These are phyloP conservation scores for Stagonosporopsis cucurbitacearum DNA, from an alignment of 2,329 filamentous ascomycete genomes.

Conservation along the genomic window DNA sequence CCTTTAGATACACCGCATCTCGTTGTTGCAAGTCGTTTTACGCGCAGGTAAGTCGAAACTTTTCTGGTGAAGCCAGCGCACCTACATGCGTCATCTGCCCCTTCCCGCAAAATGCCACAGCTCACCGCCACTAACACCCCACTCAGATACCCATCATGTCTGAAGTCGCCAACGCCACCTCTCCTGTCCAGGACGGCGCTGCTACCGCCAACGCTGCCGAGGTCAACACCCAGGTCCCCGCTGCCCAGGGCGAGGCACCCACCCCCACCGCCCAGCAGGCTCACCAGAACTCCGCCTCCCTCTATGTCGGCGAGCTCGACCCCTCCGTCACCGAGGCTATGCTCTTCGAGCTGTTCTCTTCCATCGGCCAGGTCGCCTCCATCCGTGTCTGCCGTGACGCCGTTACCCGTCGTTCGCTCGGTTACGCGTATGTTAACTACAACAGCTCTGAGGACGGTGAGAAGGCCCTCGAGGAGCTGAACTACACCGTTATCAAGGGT, in stretches of 20 bases:
- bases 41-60: slow-evolving; percentile 35
- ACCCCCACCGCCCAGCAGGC: slow-evolving; percentile 76
- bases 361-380: slow-evolving; percentile 97
- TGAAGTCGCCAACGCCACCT: slow-evolving; percentile 56
- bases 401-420: slow-evolving; percentile 96
- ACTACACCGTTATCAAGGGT: slow-evolving; percentile 99
- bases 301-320: slow-evolving; percentile 99
- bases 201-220: slow-evolving; percentile 66
- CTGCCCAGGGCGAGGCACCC: slow-evolving; percentile 69
- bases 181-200: slow-evolving; percentile 72
- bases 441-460: slow-evolving; percentile 96
- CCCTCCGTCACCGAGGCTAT: slow-evolving; percentile 98
- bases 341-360: slow-evolving; percentile 99
- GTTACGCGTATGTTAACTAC: slow-evolving; percentile 99
- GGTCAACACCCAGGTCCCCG: slow-evolving; percentile 76
- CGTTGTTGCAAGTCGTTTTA: slow-evolving; percentile 32
- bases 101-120: slow-evolving; percentile 37
- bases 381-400: slow-evolving; percentile 99
- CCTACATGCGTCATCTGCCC: slow-evolving; percentile 37
- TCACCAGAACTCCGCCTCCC: slow-evolving; percentile 92
- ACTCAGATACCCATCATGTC: slow-evolving; percentile 46
- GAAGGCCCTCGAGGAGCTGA: slow-evolving; percentile 97
- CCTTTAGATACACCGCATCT: slow-evolving; percentile 28
- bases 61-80: slow-evolving; percentile 42
- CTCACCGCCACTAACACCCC: slow-evolving; percentile 31